phyloP scores from a whole-genome alignment of 192 early-diverging fungal species.

The Chytriomyces confervae region DNA sequence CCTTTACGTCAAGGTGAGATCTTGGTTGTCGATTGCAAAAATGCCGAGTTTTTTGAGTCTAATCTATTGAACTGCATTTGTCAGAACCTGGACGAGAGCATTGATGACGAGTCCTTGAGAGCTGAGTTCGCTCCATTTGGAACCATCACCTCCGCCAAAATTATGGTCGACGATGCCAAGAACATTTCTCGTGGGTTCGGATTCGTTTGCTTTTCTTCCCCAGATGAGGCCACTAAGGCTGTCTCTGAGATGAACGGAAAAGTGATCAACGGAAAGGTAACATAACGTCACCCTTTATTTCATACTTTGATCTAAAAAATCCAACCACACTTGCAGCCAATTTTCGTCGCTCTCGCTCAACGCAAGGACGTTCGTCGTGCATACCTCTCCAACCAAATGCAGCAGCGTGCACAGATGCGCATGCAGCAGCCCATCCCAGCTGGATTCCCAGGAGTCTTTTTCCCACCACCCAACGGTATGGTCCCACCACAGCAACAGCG shows the following conservation, averaged over 20 bases:
- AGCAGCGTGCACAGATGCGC: slow-evolving; percentile 85
- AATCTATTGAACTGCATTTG: neutral
- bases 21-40: too few species aligned
- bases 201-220: slow-evolving; percentile 99
- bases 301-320: too few species aligned
- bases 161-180: slow-evolving; percentile 92
- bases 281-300: too few species aligned
- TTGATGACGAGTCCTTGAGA: slow-evolving; percentile 95
- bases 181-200: slow-evolving; percentile 91
- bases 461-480: slow-evolving; percentile 55
- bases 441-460: slow-evolving; percentile 69
- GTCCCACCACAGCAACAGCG: slow-evolving; percentile 39
- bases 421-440: slow-evolving; percentile 71
- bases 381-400: slow-evolving; percentile 95
- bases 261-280: slow-evolving; percentile 90
- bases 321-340: too few species aligned
- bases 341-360: slow-evolving; percentile 98
- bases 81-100: slow-evolving; percentile 96
- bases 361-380: slow-evolving; percentile 95
- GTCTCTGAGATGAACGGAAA: slow-evolving; percentile 99
- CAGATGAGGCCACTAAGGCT: slow-evolving; percentile 98
- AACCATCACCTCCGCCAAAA: slow-evolving; percentile 94
- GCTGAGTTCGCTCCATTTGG: slow-evolving; percentile 97
- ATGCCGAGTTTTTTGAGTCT: neutral
- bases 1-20: slow-evolving; percentile 45